Evolutionary conservation across 305 asterid species (phyloP).

Genomic region (Coffea humblotiana): DNA sequence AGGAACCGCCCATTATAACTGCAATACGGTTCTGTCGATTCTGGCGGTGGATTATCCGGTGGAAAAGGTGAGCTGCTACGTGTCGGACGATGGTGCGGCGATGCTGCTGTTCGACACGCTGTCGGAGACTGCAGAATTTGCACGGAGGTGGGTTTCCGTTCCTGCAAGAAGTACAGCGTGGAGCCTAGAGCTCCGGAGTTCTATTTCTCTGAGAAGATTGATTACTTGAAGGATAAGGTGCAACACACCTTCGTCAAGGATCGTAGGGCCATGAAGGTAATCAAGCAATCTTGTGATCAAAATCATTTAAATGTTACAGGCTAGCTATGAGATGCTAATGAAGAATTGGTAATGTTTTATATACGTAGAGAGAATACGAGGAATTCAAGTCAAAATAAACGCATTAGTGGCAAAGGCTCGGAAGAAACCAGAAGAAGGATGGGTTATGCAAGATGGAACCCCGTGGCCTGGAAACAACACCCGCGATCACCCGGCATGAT

Average conservation of each 20-base stretch:
- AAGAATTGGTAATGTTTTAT: not conserved
- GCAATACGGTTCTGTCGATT: conserved; percentile 80
- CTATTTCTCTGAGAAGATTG: conserved; percentile 76
- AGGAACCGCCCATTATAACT: conserved; percentile 83
- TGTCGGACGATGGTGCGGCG: conserved; percentile 86
- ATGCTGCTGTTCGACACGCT: conserved; percentile 76
- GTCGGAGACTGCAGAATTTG: conserved; percentile 75
- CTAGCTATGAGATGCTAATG: too few species aligned
- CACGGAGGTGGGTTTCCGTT: conserved; percentile 90
- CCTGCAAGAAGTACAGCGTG: conserved; percentile 61
- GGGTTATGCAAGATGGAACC: conserved; percentile 90
- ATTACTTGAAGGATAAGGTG: conserved; percentile 76
- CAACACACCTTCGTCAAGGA: conserved; percentile 85
- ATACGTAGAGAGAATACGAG: conserved; percentile 70
- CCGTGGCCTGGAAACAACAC: conserved; percentile 91
- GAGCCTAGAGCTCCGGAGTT: conserved; percentile 87
- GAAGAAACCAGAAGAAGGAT: conserved; percentile 89
- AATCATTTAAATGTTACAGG: too few species aligned
- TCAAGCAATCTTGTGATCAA: too few species aligned
- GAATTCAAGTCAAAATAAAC: conserved; percentile 74
- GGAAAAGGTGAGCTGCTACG: conserved; percentile 75
- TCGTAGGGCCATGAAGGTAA: conserved; percentile 87
- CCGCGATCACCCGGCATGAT: conserved; percentile 88
- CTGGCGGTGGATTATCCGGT: conserved; percentile 77
- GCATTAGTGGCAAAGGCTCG: conserved; percentile 82